phyloP scores from a whole-genome alignment of 495 filamentous ascomycete genomes.

The Jackrogersella multiformis region DNA sequence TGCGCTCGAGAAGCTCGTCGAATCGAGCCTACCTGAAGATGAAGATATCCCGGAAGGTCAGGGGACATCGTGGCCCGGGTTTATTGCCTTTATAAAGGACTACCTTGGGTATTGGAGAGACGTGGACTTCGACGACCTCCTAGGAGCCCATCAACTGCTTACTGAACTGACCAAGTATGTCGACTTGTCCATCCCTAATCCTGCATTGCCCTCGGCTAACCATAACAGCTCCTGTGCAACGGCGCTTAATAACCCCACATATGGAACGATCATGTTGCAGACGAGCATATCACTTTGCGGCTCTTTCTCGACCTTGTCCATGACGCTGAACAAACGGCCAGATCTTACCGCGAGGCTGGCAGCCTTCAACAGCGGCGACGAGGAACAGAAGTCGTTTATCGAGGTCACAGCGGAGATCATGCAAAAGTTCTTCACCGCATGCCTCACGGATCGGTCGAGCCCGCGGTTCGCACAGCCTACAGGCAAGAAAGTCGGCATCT shows the following conservation, averaged over 20 bases:
- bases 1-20: conserved; percentile 68
- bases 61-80: conserved; percentile 75
- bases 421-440: conserved; percentile 89
- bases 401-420: conserved; percentile 87
- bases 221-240: conserved; percentile 73
- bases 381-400: conserved; percentile 74
- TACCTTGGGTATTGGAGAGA: conserved; percentile 84
- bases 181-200: neutral
- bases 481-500: conserved; percentile 87
- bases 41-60: conserved; percentile 55
- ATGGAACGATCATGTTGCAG: conserved; percentile 79
- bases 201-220: conserved; percentile 13
- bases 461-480: conserved; percentile 68
- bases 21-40: conserved; percentile 62
- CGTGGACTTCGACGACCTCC: conserved; percentile 75
- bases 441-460: conserved; percentile 81
- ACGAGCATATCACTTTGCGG: conserved; percentile 80
- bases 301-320: conserved; percentile 79
- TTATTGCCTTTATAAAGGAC: conserved; percentile 77
- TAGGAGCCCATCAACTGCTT: conserved; percentile 77
- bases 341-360: conserved; percentile 70
- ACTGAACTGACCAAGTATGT: conserved; percentile 76
- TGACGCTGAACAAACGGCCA: conserved; percentile 78
- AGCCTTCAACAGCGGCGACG: conserved; percentile 59
- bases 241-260: conserved; percentile 78